Base-by-base conservation (phyloP, 192 early-diverging fungal species). In the Umbelopsis sp. region DNA sequence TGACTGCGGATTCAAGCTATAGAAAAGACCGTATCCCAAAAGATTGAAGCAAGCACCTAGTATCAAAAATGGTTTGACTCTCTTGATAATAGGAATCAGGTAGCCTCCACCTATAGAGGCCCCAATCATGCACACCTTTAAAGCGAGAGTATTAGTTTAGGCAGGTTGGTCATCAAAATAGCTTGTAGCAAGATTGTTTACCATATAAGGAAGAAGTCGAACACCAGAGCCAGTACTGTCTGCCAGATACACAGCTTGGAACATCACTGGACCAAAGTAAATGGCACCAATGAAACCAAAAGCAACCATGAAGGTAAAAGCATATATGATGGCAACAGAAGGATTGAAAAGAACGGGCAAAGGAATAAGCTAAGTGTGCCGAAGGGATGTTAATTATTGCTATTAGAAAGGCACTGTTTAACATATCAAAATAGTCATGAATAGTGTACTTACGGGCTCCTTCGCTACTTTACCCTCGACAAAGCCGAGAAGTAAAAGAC, bases 201-300 rank as follows among this genome's bases (percentile, higher is more conserved):
- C 67, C 72, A 90, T 83, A 45, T 86, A 89, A 1, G 89, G 91
- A 16, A 92, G 71, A 6, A 90, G 80, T 67, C 87, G 84, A 15
- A 91, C 71, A 30, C 91, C 91, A 30, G 88, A 80, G 15, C 70
- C 45, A 0, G 84, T 91, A 6, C 86, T 75, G 49, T 80, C 70
- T 10, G 81, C 83, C 20, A 77, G 72, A 72, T 86, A 86, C 46
- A 89, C 83, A 20, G 87, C 79, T 46, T 86, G 86, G 78, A 86
- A 92, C 55, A 82, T 88, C 10, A 92, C 71, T 20, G 92, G 91
- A 69, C 87, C 74, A 70, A 85, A 91, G 44, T 88, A 92, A 22
- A 90, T 71, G 10, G 83, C 82, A 13, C 76, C 80, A 44, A 89
- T 84, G 72, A 91, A 88, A 13, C 77, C 80, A 18, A 87, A 72